phyloP scores from a whole-genome alignment of 2,329 filamentous ascomycete genomes.

The Pseudocercospora eumusae region DNA sequence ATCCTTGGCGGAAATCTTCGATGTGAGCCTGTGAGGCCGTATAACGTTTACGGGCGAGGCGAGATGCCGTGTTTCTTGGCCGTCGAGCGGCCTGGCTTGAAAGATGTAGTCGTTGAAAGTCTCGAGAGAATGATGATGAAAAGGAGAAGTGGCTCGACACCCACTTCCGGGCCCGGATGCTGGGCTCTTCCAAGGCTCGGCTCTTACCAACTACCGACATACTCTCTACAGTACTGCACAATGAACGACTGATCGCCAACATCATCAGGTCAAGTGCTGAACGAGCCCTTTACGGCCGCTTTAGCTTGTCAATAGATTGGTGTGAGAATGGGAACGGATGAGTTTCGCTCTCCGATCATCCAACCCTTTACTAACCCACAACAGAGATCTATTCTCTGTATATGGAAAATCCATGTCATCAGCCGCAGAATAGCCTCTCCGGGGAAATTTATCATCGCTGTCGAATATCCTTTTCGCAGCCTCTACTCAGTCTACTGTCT shows the following conservation, averaged over 20 bases:
- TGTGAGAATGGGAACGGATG: neutral
- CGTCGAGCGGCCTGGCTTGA: neutral
- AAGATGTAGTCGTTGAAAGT: neutral
- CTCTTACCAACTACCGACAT: neutral
- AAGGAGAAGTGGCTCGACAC: neutral
- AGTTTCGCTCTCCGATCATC: neutral
- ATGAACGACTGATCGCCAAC: neutral
- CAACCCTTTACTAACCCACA: neutral
- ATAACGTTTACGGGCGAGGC: neutral
- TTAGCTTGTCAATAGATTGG: too few relatives aligned
- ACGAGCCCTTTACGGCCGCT: neutral
- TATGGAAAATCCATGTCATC: neutral
- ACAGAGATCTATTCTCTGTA: neutral
- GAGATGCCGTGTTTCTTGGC: neutral
- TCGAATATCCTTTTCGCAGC: neutral
- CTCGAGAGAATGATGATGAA: neutral
- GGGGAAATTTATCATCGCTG: neutral
- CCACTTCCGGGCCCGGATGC: neutral
- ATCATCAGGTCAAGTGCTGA: neutral
- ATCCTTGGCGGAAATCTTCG: neutral
- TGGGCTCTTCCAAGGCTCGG: neutral
- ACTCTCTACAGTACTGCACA: neutral
- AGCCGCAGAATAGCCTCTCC: constrained; percentile 1
- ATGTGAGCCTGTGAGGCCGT: neutral
- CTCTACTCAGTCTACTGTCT: neutral